Evolutionary conservation across 2,329 filamentous ascomycete species (phyloP).

Genomic region (Plenodomus lindquistii): DNA sequence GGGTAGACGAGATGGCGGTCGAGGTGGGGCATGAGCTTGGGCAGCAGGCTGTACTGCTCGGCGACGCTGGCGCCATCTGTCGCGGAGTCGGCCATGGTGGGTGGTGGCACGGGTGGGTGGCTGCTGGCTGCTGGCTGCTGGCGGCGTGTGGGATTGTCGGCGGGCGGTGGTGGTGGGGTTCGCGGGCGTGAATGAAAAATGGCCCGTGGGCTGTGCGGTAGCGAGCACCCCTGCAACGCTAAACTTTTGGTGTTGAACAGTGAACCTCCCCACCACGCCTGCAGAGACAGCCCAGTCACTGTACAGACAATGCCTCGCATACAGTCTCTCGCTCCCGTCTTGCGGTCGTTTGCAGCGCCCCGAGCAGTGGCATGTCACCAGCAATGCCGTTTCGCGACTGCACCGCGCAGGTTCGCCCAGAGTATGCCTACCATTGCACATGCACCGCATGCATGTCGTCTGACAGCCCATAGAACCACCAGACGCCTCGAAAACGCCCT

Average conservation of each 20-base stretch:
- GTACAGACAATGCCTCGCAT: slow-evolving; percentile 37
- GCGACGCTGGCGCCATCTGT: slow-evolving; percentile 56
- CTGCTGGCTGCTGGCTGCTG: no score
- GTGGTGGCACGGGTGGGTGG: slow-evolving; percentile 13
- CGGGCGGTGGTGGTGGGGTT: slow-evolving; percentile 17
- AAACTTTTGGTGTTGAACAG: slow-evolving; percentile 42
- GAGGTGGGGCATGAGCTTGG: slow-evolving; percentile 87
- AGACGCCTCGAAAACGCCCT: slow-evolving; percentile 24
- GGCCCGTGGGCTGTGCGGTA: slow-evolving; percentile 44
- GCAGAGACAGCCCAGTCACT: slow-evolving; percentile 1
- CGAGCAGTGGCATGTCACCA: slow-evolving; percentile 41
- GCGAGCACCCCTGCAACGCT: slow-evolving; percentile 41
- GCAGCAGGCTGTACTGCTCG: slow-evolving; percentile 78
- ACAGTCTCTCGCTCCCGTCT: slow-evolving; percentile 44
- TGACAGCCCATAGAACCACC: slow-evolving; percentile 9
- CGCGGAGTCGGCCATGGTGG: slow-evolving; percentile 46
- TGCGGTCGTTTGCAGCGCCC: slow-evolving; percentile 47
- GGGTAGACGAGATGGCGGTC: slow-evolving; percentile 97
- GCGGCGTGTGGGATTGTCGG: slow-evolving; percentile 16
- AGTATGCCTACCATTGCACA: slow-evolving; percentile 17
- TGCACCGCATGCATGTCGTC: not conserved
- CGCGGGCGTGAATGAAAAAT: slow-evolving; percentile 28
- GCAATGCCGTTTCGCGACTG: slow-evolving; percentile 48
- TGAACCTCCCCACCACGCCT: slow-evolving; percentile 21
- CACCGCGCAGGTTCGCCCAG: slow-evolving; percentile 30